These are phyloP conservation scores for Leccinum angustisporum DNA, from an alignment of 1,284 basidiomycete genomes.

Conservation along the genomic window DNA sequence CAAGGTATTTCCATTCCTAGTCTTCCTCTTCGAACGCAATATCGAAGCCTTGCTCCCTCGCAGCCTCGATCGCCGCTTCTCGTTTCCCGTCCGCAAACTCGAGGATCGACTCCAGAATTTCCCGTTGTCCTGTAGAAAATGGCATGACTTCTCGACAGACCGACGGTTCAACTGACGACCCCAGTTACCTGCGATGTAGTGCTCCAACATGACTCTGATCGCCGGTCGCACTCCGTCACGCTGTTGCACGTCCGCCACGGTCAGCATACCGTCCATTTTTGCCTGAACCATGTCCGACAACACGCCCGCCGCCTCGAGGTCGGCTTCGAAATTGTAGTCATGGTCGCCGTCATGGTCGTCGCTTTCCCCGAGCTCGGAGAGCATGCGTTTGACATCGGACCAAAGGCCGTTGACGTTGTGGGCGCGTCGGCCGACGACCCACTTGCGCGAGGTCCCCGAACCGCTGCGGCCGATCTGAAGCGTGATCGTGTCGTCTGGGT, in stretches of 20 bases:
- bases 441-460: slow-evolving; percentile 40
- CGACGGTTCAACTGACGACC: not conserved
- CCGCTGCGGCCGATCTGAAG: slow-evolving; percentile 75
- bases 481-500: slow-evolving; percentile 83
- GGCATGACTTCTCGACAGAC: not conserved
- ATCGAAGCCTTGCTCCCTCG: slow-evolving; percentile 51
- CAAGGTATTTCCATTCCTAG: not conserved
- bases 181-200: slow-evolving; percentile 56
- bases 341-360: slow-evolving; percentile 19
- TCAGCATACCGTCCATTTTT: slow-evolving; percentile 55
- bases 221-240: slow-evolving; percentile 43
- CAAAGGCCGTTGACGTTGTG: slow-evolving; percentile 59
- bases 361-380: slow-evolving; percentile 39
- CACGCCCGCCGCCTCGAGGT: slow-evolving; percentile 63
- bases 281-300: slow-evolving; percentile 64
- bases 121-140: slow-evolving; percentile 40
- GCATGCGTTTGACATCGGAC: slow-evolving; percentile 49
- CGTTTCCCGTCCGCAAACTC: slow-evolving; percentile 47
- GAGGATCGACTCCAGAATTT: slow-evolving; percentile 43
- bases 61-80: slow-evolving; percentile 43
- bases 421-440: slow-evolving; percentile 63
- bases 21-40: slow-evolving; percentile 46
- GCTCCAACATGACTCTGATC: slow-evolving; percentile 52
- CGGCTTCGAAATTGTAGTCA: slow-evolving; percentile 48
- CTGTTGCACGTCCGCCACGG: slow-evolving; percentile 19